Conservation (phyloP, 169 alveolate genomes). For the Plasmodium coatneyi region DNA sequence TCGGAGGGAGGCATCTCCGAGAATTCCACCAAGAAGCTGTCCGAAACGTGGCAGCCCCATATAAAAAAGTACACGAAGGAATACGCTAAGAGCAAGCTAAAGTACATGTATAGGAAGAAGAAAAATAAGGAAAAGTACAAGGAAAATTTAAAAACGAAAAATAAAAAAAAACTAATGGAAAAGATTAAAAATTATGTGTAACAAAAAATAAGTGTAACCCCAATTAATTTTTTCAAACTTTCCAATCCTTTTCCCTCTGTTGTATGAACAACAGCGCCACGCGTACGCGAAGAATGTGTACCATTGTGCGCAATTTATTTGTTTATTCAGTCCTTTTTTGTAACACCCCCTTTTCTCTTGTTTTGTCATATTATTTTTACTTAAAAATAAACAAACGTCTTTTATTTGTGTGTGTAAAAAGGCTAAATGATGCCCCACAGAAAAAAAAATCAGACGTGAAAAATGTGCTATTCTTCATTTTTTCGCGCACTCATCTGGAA, state of each 20-base stretch:
- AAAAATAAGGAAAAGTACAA: conserved; percentile 58
- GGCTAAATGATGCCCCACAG: background rate
- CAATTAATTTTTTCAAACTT: background rate
- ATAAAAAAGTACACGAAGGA: conserved; percentile 58
- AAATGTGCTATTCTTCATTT: background rate
- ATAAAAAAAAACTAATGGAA: conserved; percentile 70
- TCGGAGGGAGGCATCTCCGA: background rate
- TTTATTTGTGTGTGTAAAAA: background rate
- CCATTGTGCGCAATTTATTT: background rate
- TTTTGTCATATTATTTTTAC: background rate
- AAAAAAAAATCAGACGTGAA: background rate
- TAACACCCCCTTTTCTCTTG: background rate
- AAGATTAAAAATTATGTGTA: conserved; percentile 42
- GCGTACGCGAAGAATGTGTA: background rate
- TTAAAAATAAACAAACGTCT: background rate
- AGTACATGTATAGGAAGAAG: conserved; percentile 60
- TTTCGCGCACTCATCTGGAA: background rate
- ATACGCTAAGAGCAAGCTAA: conserved; percentile 47
- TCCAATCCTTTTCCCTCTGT: background rate
- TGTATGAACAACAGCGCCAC: background rate
- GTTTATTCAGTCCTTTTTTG: background rate
- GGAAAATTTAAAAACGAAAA: conserved; percentile 71
- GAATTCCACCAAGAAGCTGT: conserved; percentile 26
- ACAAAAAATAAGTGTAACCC: background rate
- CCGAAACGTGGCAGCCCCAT: conserved; percentile 72